Percentiles rank a stretch among this genome's conserved stretches.
Conservation (phyloP, 148 eudicot species). For the Spergularia bocconei region DNA sequence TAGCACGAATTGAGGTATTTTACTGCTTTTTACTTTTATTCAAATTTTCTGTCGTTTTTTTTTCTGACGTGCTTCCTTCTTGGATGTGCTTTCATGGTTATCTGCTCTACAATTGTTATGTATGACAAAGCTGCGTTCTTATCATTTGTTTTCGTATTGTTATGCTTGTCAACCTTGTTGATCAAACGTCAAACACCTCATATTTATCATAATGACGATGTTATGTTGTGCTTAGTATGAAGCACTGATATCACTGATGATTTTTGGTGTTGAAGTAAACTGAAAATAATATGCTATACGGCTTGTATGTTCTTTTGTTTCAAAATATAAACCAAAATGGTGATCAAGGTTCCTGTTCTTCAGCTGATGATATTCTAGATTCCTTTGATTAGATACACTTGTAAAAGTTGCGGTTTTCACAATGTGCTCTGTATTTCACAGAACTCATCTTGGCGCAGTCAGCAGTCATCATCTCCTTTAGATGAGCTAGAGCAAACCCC, state of each 20-base stretch:
- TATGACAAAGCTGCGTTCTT: background rate
- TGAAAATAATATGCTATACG: background rate
- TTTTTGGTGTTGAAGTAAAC: background rate
- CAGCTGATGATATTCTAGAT: background rate
- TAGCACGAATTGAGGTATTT: conserved; percentile 70
- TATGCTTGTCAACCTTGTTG: background rate
- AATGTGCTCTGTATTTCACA: conserved; percentile 34
- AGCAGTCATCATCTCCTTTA: conserved; percentile 47
- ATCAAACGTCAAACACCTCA: background rate
- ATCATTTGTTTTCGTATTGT: background rate
- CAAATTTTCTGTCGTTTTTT: conserved; percentile 7
- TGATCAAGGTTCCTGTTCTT: background rate
- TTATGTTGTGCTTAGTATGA: too few relatives aligned
- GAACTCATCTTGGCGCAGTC: conserved; percentile 73
- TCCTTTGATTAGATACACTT: background rate
- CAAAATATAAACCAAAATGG: background rate
- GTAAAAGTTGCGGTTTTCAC: background rate
- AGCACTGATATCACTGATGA: too few relatives aligned
- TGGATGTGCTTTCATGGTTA: background rate
- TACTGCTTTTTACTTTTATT: conserved; percentile 2
- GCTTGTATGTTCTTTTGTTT: background rate
- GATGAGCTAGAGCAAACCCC: conserved; percentile 43
- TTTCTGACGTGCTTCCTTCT: background rate
- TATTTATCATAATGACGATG: too few relatives aligned
- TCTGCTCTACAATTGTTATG: background rate